Conservation (phyloP, 345 rosid genomes). For the Syzygium aromaticum region DNA sequence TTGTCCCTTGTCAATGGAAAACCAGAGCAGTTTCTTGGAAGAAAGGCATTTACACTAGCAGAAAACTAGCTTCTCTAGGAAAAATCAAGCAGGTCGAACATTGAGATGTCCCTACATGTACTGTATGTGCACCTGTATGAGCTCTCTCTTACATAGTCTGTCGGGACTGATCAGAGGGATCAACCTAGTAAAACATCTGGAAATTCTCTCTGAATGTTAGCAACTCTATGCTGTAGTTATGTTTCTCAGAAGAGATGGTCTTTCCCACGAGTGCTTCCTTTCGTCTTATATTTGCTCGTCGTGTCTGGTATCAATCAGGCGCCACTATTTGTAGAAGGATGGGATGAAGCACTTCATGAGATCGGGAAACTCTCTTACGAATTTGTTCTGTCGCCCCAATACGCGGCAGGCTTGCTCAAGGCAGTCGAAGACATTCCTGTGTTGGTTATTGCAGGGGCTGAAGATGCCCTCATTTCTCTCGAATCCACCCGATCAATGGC, state of each 20-base stretch:
- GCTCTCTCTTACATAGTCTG: neutral
- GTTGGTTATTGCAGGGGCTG: conserved; percentile 79
- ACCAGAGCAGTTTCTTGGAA: neutral
- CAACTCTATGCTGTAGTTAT: neutral
- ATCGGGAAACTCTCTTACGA: conserved; percentile 80
- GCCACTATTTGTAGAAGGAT: conserved; percentile 78
- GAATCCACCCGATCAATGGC: conserved; percentile 82
- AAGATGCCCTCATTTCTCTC: conserved; percentile 76
- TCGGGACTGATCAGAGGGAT: neutral
- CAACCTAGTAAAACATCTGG: neutral
- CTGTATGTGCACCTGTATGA: neutral
- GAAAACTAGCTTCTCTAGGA: neutral
- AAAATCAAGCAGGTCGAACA: neutral
- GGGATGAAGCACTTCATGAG: conserved; percentile 98
- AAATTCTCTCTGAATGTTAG: neutral
- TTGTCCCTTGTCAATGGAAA: neutral
- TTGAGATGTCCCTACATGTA: neutral
- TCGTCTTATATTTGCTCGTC: neutral
- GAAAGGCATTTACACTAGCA: neutral
- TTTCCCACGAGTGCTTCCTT: neutral
- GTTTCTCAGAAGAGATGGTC: neutral
- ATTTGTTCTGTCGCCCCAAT: conserved; percentile 59
- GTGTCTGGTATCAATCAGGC: conserved; percentile 30
- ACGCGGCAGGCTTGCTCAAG: conserved; percentile 44
- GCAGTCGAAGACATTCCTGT: conserved; percentile 65